phyloP scores from a whole-genome alignment of 106 monocot genomes.

The Dendrobium officinale region DNA sequence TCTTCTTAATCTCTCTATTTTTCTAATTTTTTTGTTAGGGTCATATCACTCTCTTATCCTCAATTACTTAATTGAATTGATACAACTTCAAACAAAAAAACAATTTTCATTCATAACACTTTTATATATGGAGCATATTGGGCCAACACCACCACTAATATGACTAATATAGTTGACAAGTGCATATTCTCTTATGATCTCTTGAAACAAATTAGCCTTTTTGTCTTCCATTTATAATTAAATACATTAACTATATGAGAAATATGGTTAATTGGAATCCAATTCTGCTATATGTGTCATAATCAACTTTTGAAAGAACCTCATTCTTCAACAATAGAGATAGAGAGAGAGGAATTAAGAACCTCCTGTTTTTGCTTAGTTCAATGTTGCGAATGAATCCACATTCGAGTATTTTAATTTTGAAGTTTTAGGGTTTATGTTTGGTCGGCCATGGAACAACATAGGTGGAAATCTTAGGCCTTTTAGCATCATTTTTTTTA shows the following conservation, averaged over 20 bases:
- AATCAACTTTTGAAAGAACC: conserved; percentile 4
- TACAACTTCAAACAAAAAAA: too few relatives aligned
- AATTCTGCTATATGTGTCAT: background rate
- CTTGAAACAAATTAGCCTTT: background rate
- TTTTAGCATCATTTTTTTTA: too few relatives aligned
- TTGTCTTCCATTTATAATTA: background rate
- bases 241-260: background rate
- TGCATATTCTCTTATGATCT: background rate
- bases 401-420: background rate
- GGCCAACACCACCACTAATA: background rate
- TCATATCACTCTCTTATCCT: too few relatives aligned
- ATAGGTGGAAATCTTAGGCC: background rate
- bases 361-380: background rate
- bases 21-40: too few relatives aligned
- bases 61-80: too few relatives aligned
- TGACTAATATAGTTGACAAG: background rate
- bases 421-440: background rate
- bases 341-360: background rate
- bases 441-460: background rate
- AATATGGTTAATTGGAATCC: background rate
- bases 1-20: too few relatives aligned
- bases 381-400: background rate
- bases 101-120: too few relatives aligned
- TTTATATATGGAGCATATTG: too few relatives aligned
- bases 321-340: background rate